Percentiles rank a stretch among this genome's conserved stretches.
phyloP scores from a whole-genome alignment of 1,284 basidiomycete species.

The Irpex sp. region DNA sequence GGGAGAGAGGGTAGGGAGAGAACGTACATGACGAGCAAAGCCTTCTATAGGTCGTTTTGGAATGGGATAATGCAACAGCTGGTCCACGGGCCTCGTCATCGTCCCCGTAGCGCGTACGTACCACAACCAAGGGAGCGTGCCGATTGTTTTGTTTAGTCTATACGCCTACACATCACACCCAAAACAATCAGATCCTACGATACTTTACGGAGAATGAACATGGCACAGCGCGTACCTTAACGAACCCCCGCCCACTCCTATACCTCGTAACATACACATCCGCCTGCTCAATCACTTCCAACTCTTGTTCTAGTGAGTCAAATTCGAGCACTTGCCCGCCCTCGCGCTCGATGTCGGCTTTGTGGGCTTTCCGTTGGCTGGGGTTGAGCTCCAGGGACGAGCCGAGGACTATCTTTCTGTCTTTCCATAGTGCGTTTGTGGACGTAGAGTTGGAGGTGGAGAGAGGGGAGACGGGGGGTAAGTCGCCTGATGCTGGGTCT shows the following conservation, averaged over 20 bases:
- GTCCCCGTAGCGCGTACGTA: slow-evolving; percentile 62
- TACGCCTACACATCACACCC: too few relatives aligned
- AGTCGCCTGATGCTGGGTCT: slow-evolving; percentile 4
- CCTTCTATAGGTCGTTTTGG: slow-evolving; percentile 35
- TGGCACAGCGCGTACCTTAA: too few relatives aligned
- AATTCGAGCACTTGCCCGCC: slow-evolving; percentile 49
- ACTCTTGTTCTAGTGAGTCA: slow-evolving; percentile 28
- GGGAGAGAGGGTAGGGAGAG: neutral
- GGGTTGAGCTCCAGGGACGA: slow-evolving; percentile 45
- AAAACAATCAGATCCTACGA: too few relatives aligned
- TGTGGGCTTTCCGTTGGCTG: slow-evolving; percentile 47
- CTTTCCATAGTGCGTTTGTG: slow-evolving; percentile 34
- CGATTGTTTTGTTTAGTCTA: slow-evolving; percentile 57
- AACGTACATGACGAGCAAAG: slow-evolving; percentile 34
- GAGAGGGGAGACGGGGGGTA: too few relatives aligned
- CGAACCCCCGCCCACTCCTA: slow-evolving; percentile 63
- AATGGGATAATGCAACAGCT: slow-evolving; percentile 52
- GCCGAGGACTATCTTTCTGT: slow-evolving; percentile 55
- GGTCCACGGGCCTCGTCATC: slow-evolving; percentile 63
- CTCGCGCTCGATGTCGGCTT: slow-evolving; percentile 48
- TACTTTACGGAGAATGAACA: too few relatives aligned
- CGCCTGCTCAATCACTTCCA: slow-evolving; percentile 37
- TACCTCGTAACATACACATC: slow-evolving; percentile 70
- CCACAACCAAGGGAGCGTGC: slow-evolving; percentile 78
- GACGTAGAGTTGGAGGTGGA: too few relatives aligned